A percentile compares a stretch with the other conserved stretches of the same genome.
Evolutionary conservation across 2,329 filamentous ascomycete species (phyloP).

Genomic region (Pseudogymnoascus sp.): DNA sequence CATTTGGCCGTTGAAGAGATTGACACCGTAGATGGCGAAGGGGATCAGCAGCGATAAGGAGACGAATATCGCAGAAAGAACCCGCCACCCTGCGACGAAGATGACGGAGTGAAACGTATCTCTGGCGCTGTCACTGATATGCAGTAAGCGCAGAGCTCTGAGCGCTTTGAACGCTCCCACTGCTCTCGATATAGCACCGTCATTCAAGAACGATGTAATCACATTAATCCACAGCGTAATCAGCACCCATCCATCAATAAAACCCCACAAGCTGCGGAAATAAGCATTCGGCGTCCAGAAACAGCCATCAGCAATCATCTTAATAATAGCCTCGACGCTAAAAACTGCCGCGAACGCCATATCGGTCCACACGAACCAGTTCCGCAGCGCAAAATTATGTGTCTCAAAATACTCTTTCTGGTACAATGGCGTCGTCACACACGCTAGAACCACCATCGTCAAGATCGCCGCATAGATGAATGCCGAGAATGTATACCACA

Average conservation of each 20-base stretch:
- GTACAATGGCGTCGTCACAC: slow-evolving; percentile 88
- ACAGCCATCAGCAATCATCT: slow-evolving; percentile 89
- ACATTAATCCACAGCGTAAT: slow-evolving; percentile 96
- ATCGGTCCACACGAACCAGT: slow-evolving; percentile 96
- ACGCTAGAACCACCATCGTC: slow-evolving; percentile 95
- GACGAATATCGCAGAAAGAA: slow-evolving; percentile 75
- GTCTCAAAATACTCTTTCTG: slow-evolving; percentile 78
- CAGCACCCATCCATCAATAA: slow-evolving; percentile 88
- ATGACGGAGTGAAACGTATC: slow-evolving; percentile 97
- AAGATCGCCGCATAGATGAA: slow-evolving; percentile 93
- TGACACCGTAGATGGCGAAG: slow-evolving; percentile 93
- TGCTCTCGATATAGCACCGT: slow-evolving; percentile 79
- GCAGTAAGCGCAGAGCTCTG: slow-evolving; percentile 81
- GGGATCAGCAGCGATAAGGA: slow-evolving; percentile 91
- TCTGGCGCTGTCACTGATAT: slow-evolving; percentile 90
- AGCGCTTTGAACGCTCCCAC: slow-evolving; percentile 97
- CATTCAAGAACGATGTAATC: slow-evolving; percentile 69
- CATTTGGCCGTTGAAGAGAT: slow-evolving; percentile 82
- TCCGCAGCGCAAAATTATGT: slow-evolving; percentile 52
- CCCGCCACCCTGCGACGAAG: slow-evolving; percentile 88
- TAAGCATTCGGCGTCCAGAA: slow-evolving; percentile 98
- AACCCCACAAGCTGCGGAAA: slow-evolving; percentile 91
- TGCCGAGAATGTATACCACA: slow-evolving; percentile 91
- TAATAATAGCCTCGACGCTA: slow-evolving; percentile 78
- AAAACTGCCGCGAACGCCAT: slow-evolving; percentile 85